Conservation (phyloP, 176 grass and related monocot species). For the Cenchrus purpureus region DNA sequence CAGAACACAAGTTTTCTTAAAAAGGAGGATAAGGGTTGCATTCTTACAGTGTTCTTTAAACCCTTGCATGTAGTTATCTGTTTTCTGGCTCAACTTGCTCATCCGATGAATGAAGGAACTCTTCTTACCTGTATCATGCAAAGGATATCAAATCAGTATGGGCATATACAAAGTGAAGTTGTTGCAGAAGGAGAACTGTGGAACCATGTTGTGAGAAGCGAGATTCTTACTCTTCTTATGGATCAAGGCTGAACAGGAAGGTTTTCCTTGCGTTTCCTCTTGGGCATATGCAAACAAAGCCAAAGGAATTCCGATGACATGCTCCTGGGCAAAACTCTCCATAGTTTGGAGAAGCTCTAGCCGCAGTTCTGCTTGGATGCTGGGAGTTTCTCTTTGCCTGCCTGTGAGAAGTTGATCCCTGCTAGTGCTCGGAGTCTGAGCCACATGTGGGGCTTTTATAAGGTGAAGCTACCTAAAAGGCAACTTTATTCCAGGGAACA, state of each 20-base stretch:
- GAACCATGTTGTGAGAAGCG: background rate
- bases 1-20: slow-evolving; percentile 14
- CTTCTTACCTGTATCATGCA: slow-evolving; percentile 44
- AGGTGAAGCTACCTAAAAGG: slow-evolving; percentile 29
- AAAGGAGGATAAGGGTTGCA: background rate
- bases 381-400: slow-evolving; percentile 39
- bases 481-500: slow-evolving; percentile 61
- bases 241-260: slow-evolving; percentile 36
- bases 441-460: slow-evolving; percentile 50
- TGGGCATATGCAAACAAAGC: slow-evolving; percentile 45
- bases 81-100: slow-evolving; percentile 54
- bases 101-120: slow-evolving; percentile 48
- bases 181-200: background rate
- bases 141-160: slow-evolving; percentile 35
- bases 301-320: slow-evolving; percentile 64
- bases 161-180: slow-evolving; percentile 8
- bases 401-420: slow-evolving; percentile 42
- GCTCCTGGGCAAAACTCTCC: slow-evolving; percentile 50
- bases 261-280: slow-evolving; percentile 35
- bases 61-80: slow-evolving; percentile 55
- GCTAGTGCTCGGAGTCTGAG: slow-evolving; percentile 22
- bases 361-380: slow-evolving; percentile 17
- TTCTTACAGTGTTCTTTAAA: slow-evolving; percentile 65
- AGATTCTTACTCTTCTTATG: slow-evolving; percentile 55
- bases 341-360: slow-evolving; percentile 30